Conservation (phyloP, 1,139 yeast genomes). For the Lipomyces yarrowii region DNA sequence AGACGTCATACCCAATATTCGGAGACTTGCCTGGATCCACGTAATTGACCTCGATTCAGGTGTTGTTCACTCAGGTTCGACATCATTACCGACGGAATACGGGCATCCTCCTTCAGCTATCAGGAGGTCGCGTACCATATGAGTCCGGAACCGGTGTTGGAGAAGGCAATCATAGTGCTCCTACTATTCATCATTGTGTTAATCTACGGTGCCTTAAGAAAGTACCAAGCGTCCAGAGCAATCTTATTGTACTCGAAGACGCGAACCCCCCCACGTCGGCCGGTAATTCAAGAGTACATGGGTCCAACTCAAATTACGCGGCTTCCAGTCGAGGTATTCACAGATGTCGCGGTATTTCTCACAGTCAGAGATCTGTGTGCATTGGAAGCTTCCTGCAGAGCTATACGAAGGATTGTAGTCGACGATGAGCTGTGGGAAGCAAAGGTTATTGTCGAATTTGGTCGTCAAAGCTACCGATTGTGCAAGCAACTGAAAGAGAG, state of each 20-base stretch:
- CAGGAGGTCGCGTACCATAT: background rate
- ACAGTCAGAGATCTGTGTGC: conserved; percentile 13
- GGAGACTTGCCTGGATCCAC: too few species aligned
- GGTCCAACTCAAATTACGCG: conserved; percentile 17
- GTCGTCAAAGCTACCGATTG: conserved; percentile 12
- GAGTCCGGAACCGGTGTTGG: background rate
- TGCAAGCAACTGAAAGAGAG: conserved; percentile 6
- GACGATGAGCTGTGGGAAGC: conserved; percentile 25
- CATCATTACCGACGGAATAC: background rate
- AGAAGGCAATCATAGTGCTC: background rate
- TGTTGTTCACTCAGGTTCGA: background rate
- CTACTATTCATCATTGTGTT: background rate
- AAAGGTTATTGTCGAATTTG: conserved; percentile 17
- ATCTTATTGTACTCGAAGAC: conserved; percentile 2
- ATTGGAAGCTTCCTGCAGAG: conserved; percentile 9
- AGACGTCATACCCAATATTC: too few species aligned
- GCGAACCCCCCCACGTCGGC: background rate
- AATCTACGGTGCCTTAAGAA: background rate
- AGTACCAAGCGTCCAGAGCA: background rate
- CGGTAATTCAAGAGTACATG: background rate
- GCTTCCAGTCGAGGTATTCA: conserved; percentile 23
- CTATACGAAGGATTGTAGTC: conserved; percentile 5
- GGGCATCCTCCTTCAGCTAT: background rate
- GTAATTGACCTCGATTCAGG: too few species aligned
- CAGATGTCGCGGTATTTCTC: conserved; percentile 13